Conservation (phyloP, 2,329 filamentous ascomycete species). For the Ophiostoma perfectum region DNA sequence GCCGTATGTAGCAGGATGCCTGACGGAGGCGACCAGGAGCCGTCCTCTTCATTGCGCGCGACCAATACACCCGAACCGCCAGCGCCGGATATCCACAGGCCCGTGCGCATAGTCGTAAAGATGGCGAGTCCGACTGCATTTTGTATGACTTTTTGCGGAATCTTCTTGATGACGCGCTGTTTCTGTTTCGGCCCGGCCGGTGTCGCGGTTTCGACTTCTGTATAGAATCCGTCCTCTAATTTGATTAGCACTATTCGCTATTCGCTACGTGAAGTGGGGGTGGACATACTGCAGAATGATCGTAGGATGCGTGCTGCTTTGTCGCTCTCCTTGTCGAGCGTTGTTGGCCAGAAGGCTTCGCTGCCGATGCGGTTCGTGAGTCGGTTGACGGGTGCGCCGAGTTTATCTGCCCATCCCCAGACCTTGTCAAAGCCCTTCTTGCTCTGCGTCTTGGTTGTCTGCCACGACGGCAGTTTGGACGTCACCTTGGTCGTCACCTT, state of each 20-base stretch:
- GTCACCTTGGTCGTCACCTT: slow-evolving; percentile 33
- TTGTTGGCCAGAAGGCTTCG: slow-evolving; percentile 72
- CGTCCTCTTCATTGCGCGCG: slow-evolving; percentile 48
- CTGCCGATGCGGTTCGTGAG: slow-evolving; percentile 46
- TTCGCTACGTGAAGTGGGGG: neutral
- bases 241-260: slow-evolving; percentile 11
- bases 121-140: slow-evolving; percentile 65
- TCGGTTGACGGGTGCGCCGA: slow-evolving; percentile 33
- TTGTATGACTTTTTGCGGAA: slow-evolving; percentile 55
- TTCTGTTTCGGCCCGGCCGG: slow-evolving; percentile 25
- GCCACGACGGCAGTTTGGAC: slow-evolving; percentile 43
- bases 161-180: slow-evolving; percentile 48
- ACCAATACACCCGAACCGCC: slow-evolving; percentile 57
- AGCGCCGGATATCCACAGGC: slow-evolving; percentile 51
- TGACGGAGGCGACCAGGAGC: slow-evolving; percentile 69
- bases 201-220: slow-evolving; percentile 27
- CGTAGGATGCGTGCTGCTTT: slow-evolving; percentile 70
- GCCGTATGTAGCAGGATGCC: slow-evolving; percentile 78
- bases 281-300: slow-evolving; percentile 57
- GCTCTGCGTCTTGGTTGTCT: slow-evolving; percentile 47
- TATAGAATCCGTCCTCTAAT: slow-evolving; percentile 50
- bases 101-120: slow-evolving; percentile 60
- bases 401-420: slow-evolving; percentile 61
- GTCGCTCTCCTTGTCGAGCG: slow-evolving; percentile 67
- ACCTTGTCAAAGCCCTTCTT: slow-evolving; percentile 71